Conservation (phyloP, 768 basidiomycete species). For the Daedaleopsis sinensis region DNA sequence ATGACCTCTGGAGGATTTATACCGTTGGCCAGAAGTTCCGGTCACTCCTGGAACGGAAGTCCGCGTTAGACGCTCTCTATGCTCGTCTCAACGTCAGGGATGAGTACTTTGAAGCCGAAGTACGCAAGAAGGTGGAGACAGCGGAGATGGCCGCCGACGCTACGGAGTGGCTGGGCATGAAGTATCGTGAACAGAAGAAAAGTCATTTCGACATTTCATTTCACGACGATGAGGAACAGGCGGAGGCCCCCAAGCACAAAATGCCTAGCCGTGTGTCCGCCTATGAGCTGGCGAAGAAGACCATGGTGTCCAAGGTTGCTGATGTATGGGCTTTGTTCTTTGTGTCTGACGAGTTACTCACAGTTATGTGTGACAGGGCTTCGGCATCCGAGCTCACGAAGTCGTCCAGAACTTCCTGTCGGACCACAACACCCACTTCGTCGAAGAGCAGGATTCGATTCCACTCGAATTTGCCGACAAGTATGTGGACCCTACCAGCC, state of each 20-base stretch:
- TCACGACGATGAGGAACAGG: conserved; percentile 64
- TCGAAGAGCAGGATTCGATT: conserved; percentile 80
- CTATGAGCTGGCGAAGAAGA: conserved; percentile 85
- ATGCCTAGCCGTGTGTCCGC: conserved; percentile 82
- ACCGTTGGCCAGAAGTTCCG: conserved; percentile 89
- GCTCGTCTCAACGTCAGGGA: conserved; percentile 68
- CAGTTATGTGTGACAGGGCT: conserved; percentile 53
- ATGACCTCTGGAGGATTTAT: conserved; percentile 92
- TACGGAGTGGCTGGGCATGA: conserved; percentile 88
- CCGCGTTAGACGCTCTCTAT: conserved; percentile 65
- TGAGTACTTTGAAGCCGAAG: conserved; percentile 73
- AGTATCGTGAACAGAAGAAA: conserved; percentile 74
- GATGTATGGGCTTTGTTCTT: conserved; percentile 53
- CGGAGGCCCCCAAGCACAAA: conserved; percentile 66
- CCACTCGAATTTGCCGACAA: conserved; percentile 86
- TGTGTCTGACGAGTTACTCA: background rate
- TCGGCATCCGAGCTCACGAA: conserved; percentile 80
- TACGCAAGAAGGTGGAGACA: conserved; percentile 68
- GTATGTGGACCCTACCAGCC: conserved; percentile 72
- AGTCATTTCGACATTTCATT: conserved; percentile 59
- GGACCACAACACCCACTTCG: conserved; percentile 61
- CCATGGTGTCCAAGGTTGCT: conserved; percentile 74
- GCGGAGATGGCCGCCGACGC: conserved; percentile 91
- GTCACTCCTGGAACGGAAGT: conserved; percentile 76
- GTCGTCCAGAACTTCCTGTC: conserved; percentile 84